A percentile compares a stretch with the other conserved stretches of the same genome.
Conservation (phyloP, 192 early-diverging fungal genomes). For the Paraglomus brasilianum region DNA sequence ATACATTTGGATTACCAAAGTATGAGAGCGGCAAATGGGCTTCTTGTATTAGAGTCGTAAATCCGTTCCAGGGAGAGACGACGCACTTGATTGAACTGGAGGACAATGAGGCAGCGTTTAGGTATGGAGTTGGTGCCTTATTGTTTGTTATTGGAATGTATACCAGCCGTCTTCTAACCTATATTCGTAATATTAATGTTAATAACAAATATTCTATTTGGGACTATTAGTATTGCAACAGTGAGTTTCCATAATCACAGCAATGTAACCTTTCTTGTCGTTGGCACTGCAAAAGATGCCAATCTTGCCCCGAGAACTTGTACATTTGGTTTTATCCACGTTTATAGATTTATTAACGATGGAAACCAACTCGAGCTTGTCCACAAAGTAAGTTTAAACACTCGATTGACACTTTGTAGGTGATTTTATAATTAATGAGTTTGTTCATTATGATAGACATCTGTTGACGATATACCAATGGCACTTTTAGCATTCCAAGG, state of each 20-base stretch:
- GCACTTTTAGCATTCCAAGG: conserved; percentile 87
- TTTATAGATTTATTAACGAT: conserved; percentile 69
- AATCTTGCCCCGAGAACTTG: conserved; percentile 66
- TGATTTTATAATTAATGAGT: neutral
- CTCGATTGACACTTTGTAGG: neutral
- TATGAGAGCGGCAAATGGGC: conserved; percentile 79
- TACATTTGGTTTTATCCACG: conserved; percentile 67
- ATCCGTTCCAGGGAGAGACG: conserved; percentile 74
- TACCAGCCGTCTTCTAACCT: too few relatives aligned
- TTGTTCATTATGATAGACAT: conserved; percentile 48
- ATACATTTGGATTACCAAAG: conserved; percentile 78
- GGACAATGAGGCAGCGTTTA: conserved; percentile 83
- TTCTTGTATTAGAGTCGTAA: conserved; percentile 78
- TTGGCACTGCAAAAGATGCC: conserved; percentile 80
- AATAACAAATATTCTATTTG: conserved; percentile 1
- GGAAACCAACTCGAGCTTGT: conserved; percentile 71
- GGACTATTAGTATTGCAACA: conserved; percentile 46
- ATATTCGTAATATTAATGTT: too few relatives aligned
- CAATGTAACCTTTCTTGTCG: conserved; percentile 67
- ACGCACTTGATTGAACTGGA: conserved; percentile 72
- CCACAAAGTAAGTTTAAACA: conserved; percentile 51
- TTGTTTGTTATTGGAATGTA: too few relatives aligned
- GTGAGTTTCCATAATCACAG: conserved; percentile 59
- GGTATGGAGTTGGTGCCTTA: conserved; percentile 3
- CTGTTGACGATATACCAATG: conserved; percentile 79